Base-by-base conservation (phyloP, 2,329 filamentous ascomycete species). In the Arthrobotrys entomopaga region DNA sequence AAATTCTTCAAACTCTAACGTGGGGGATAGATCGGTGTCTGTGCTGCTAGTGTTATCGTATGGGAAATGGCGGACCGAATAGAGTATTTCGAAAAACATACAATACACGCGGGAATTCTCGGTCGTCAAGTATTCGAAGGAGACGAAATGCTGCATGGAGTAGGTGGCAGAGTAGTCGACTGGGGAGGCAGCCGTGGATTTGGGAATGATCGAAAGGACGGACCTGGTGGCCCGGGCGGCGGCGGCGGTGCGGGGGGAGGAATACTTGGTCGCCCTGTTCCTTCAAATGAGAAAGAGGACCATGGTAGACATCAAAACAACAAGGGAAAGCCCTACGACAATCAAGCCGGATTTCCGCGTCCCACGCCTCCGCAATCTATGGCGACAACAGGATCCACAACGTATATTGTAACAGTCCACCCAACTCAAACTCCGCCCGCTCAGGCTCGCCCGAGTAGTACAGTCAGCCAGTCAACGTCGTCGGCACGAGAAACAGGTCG, bases 61-160 rank as follows among this genome's bases (percentile, higher is more conserved):
- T 97, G 93, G 93, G 93, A 97, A 81, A 97, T 93, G 93, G 93
- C 97, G 2, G 93, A 97, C 81, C 87, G 93, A 24, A 97, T 97
- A 56, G 93, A 97, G 81, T 92, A 93, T 0, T 82, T 97, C 75
- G 93, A 97, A 83, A 88, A 93, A 77, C 93, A 97, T 81, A 93
- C 97, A 81, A 92, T 93, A 82, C 96, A 96, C 82, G 93, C 96
- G 78, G 93, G 93, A 0, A 96, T 97, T 65, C 83, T 97, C 0
- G 93, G 93, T 2, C 86, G 93, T 76, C 93, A 97, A 80, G 89
- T 97, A 0, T 97, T 96, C 79, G 93, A 97, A 78, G 93, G 93
- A 2, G 93, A 97, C 79, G 93, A 97, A 80, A 96, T 95, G 89
- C 84, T 96, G 42, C 91, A 94, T 63, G 83, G 71, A 22, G 65